Base-by-base conservation (phyloP, 2,329 filamentous ascomycete species). In the Xylariaceae sp. region DNA sequence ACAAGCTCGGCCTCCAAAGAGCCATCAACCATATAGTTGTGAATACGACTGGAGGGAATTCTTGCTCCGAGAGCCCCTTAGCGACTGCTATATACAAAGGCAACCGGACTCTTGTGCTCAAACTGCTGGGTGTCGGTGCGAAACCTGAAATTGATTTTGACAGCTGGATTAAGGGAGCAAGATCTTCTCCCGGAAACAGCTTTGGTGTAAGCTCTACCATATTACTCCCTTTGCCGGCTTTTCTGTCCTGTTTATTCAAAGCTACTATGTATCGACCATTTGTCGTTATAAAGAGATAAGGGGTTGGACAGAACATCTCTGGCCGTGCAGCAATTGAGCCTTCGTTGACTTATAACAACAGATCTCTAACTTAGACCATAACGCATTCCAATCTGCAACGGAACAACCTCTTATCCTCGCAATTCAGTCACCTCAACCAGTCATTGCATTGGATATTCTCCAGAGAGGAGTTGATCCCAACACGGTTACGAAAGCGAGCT, bases 321-420 rank as follows among this genome's bases (percentile, higher is more conserved):
- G 16, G 6, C n/a, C n/a, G n/a, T n/a, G n/a, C n/a, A n/a, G n/a
- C n/a, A n/a, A 18, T 16, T 19, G 9, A 26, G 13, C 21, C 18
- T 9, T 34, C 2, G 16, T 36, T 55, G 19, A 52, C 39, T 34
- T 26, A 30, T 16, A 19, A 37, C 34, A 41, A 43, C 18, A 63
- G 61, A 49, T 60, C 32, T 65, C 59, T 1, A 79, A 86, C 19
- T 47, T 68, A 0, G 84, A 83, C 51, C 69, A 77, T 53, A 67
- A 69, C 1, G 61, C 62, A 0, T 88, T 84, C 66, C 67, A 74
- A 3, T 55, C 68, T 5, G 65, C 61, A 1, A 64, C 79, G 10
- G 74, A 80, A 50, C 88, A 92, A 63, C 88, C 89, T 0, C 71
- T 94, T 13, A 74, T 90, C 9, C 54, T 76, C 3, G 88, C 89